phyloP scores from a whole-genome alignment of 257 asterid genomes.

The Solanum chilense region DNA sequence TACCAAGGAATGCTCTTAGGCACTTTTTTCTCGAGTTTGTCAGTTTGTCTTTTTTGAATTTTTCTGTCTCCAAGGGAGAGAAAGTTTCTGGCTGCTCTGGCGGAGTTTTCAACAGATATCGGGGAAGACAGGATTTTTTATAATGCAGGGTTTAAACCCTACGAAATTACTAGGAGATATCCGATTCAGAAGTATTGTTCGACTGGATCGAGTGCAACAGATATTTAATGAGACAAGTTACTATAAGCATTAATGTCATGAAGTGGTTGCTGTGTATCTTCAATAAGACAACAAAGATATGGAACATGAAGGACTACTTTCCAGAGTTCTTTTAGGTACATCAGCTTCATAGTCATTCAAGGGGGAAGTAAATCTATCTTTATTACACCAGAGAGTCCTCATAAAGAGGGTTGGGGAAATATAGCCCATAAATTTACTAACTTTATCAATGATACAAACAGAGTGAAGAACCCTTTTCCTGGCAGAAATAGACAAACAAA shows the following conservation, averaged over 20 bases:
- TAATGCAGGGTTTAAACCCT: neutral
- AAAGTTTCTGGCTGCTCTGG: too few species aligned
- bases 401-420: neutral
- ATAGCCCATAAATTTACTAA: neutral
- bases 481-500: neutral
- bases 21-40: too few species aligned
- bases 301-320: neutral
- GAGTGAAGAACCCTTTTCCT: neutral
- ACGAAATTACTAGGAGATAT: neutral
- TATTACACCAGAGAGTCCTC: neutral
- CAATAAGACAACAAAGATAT: neutral
- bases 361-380: neutral
- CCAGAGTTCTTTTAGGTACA: neutral
- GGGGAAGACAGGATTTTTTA: neutral
- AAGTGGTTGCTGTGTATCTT: neutral
- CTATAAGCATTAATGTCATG: neutral
- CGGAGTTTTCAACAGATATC: too few species aligned
- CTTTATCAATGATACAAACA: neutral
- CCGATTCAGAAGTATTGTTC: neutral
- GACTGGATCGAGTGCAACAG: neutral
- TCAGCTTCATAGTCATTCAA: neutral
- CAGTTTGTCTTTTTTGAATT: too few species aligned
- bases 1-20: too few species aligned
- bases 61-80: too few species aligned
- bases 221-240: neutral